These are phyloP conservation scores for Nicotiana tabacum DNA, from an alignment of 257 asterid species.

Conservation along the genomic window DNA sequence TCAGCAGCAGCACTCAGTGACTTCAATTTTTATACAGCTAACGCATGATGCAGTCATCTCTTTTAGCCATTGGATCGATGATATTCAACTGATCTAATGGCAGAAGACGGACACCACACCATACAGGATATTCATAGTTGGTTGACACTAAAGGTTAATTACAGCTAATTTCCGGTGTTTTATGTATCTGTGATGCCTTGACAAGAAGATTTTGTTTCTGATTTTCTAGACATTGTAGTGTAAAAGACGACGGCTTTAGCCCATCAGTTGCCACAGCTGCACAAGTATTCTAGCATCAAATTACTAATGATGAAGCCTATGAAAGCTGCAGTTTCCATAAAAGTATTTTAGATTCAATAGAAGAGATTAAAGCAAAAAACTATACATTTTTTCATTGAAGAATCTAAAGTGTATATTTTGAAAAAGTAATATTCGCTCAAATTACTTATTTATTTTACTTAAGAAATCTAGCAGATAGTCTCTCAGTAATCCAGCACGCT, in stretches of 20 bases:
- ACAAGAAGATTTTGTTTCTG: background rate
- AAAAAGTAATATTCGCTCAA: background rate
- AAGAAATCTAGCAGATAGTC: background rate
- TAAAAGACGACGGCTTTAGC: background rate
- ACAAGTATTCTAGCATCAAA: background rate
- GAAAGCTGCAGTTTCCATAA: background rate
- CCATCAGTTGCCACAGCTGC: background rate
- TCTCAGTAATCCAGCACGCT: background rate
- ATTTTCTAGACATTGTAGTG: background rate
- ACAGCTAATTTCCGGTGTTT: background rate
- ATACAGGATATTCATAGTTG: background rate
- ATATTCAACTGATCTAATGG: background rate
- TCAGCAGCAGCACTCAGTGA: background rate
- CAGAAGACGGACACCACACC: background rate
- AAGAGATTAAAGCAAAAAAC: background rate
- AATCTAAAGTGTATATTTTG: background rate
- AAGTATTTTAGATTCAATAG: background rate
- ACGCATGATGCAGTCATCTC: background rate
- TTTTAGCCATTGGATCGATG: background rate
- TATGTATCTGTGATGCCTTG: background rate
- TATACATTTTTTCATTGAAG: background rate
- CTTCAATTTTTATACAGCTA: background rate
- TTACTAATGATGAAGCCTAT: background rate
- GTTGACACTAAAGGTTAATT: background rate
- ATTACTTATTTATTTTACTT: background rate